Conservation (phyloP, 2,329 filamentous ascomycete genomes). For the Acrodontium crateriforme region DNA sequence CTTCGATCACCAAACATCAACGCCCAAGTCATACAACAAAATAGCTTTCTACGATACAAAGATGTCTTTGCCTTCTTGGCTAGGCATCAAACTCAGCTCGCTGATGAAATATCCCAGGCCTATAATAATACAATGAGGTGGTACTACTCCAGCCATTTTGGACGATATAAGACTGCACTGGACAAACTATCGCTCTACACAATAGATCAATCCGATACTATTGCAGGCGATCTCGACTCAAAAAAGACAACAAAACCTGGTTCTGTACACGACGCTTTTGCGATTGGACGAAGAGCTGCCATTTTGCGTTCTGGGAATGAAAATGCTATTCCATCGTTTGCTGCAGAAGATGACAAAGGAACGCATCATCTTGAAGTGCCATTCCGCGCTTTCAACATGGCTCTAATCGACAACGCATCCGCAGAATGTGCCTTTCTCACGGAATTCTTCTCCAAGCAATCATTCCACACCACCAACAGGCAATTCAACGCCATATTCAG, state of each 20-base stretch:
- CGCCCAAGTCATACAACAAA: slow-evolving; percentile 90
- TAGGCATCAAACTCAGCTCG: slow-evolving; percentile 66
- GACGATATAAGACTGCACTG: slow-evolving; percentile 69
- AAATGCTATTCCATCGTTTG: slow-evolving; percentile 68
- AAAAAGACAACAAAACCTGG: slow-evolving; percentile 12
- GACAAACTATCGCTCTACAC: slow-evolving; percentile 72
- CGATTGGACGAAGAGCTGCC: slow-evolving; percentile 73
- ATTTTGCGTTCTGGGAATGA: slow-evolving; percentile 61
- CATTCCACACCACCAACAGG: slow-evolving; percentile 62
- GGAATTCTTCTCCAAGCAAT: slow-evolving; percentile 72
- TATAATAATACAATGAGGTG: slow-evolving; percentile 98
- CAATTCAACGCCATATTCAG: slow-evolving; percentile 84
- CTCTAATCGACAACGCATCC: slow-evolving; percentile 82
- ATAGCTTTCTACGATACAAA: slow-evolving; percentile 77
- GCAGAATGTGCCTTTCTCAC: slow-evolving; percentile 91
- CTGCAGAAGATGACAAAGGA: slow-evolving; percentile 78
- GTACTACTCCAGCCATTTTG: slow-evolving; percentile 92
- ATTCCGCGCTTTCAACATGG: slow-evolving; percentile 90
- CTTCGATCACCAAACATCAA: slow-evolving; percentile 92
- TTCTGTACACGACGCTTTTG: slow-evolving; percentile 64
- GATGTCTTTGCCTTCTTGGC: slow-evolving; percentile 78
- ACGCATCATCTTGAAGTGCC: slow-evolving; percentile 80
- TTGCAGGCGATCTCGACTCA: slow-evolving; percentile 51
- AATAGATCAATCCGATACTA: slow-evolving; percentile 68
- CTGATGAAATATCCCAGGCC: slow-evolving; percentile 78